Evolutionary conservation across 495 filamentous ascomycete species (phyloP).

Genomic region (Neurospora africana): DNA sequence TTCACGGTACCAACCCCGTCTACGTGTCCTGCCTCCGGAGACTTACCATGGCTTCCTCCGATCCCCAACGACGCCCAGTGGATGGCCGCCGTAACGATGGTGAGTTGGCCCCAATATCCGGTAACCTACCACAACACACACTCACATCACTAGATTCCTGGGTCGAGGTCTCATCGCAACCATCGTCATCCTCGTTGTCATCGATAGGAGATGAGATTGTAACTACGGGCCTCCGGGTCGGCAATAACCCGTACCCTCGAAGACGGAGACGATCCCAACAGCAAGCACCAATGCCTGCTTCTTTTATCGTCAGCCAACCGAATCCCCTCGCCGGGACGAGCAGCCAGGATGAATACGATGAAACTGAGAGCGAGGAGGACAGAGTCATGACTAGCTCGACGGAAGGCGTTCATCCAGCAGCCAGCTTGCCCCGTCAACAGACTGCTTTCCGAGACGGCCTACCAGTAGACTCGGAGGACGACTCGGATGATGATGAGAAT

Average conservation of each 20-base stretch:
- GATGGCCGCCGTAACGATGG: slow-evolving; percentile 21
- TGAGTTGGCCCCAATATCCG: slow-evolving; percentile 10
- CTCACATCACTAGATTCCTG: slow-evolving; percentile 70
- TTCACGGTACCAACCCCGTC: neutral
- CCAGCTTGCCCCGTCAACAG: slow-evolving; percentile 11
- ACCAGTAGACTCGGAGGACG: slow-evolving; percentile 16
- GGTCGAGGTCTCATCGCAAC: slow-evolving; percentile 90
- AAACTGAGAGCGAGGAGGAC: slow-evolving; percentile 48
- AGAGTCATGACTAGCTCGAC: slow-evolving; percentile 74
- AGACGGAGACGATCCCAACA: slow-evolving; percentile 47
- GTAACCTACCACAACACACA: slow-evolving; percentile 2
- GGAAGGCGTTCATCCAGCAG: slow-evolving; percentile 49
- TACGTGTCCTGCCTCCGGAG: neutral
- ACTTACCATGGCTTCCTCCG: slow-evolving; percentile 12
- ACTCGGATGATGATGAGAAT: slow-evolving; percentile 58
- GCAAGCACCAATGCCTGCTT: slow-evolving; percentile 26
- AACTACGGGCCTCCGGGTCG: slow-evolving; percentile 70
- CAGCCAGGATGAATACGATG: slow-evolving; percentile 81
- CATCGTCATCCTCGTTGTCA: slow-evolving; percentile 82
- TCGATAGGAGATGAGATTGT: slow-evolving; percentile 82
- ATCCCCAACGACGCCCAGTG: slow-evolving; percentile 8
- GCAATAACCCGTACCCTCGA: slow-evolving; percentile 38
- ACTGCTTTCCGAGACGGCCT: slow-evolving; percentile 5
- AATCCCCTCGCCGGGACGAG: slow-evolving; percentile 49
- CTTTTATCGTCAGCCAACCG: slow-evolving; percentile 25